Conservation (phyloP, 108 stramenopile genomes). For the Thalassiosira profunda region DNA sequence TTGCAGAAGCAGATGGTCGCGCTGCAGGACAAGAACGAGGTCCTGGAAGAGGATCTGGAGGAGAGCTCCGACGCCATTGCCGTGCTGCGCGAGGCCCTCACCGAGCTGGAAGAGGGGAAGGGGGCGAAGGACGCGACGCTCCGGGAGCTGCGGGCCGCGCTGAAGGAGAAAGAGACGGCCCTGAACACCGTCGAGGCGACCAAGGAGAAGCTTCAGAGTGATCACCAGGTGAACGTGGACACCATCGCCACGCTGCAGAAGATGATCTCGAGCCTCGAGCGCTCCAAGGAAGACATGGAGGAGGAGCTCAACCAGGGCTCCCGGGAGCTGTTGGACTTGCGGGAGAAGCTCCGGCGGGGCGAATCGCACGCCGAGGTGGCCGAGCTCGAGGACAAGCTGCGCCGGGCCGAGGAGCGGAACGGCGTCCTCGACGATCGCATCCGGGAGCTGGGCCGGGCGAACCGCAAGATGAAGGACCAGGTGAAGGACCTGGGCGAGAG, state of each 20-base stretch:
- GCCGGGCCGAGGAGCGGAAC: conserved; percentile 20
- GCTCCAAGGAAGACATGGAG: conserved; percentile 25
- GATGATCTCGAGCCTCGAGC: conserved; percentile 21
- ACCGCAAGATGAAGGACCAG: conserved; percentile 28
- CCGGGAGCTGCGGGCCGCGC: not conserved
- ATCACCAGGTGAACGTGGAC: conserved; percentile 7
- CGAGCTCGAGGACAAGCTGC: conserved; percentile 22
- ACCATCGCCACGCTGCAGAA: conserved; percentile 23
- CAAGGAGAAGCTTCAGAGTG: not conserved
- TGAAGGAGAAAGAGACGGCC: not conserved
- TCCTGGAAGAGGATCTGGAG: conserved; percentile 33
- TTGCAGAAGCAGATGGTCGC: conserved; percentile 3
- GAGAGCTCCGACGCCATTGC: conserved; percentile 42
- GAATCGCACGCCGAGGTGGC: not conserved
- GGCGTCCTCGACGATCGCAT: conserved; percentile 17
- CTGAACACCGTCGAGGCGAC: not conserved
- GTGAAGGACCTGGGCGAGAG: conserved; percentile 27
- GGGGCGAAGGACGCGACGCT: not conserved
- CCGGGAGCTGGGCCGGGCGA: conserved; percentile 19
- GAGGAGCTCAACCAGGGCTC: conserved; percentile 26
- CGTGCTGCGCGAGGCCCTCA: conserved; percentile 31
- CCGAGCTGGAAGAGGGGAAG: conserved; percentile 25
- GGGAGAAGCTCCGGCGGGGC: conserved; percentile 9
- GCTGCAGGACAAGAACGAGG: conserved; percentile 1
- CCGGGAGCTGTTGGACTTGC: conserved; percentile 6